Conservation (phyloP, 1,139 yeast genomes). For the Eremothecium coryli region DNA sequence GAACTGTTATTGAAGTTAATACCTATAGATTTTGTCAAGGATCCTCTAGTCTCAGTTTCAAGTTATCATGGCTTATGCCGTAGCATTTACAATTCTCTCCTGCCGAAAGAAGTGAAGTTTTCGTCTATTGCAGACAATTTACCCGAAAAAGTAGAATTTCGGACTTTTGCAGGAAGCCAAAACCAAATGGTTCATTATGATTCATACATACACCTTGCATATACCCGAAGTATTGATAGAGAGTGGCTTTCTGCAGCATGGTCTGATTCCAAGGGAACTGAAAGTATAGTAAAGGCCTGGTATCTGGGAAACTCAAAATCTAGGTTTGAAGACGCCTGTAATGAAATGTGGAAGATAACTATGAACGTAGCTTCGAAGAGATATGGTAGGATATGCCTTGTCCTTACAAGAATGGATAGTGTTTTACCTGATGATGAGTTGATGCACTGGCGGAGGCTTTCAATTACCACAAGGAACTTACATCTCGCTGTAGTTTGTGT, state of each 20-base stretch:
- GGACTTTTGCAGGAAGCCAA: slow-evolving; percentile 37
- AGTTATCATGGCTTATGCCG: slow-evolving; percentile 42
- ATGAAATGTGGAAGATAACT: slow-evolving; percentile 51
- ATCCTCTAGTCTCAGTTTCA: slow-evolving; percentile 26
- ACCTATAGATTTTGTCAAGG: slow-evolving; percentile 45
- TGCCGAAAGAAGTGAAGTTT: slow-evolving; percentile 29
- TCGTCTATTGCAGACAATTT: slow-evolving; percentile 29
- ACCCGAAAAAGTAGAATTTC: slow-evolving; percentile 40
- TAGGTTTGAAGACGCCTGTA: slow-evolving; percentile 47
- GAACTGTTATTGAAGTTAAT: slow-evolving; percentile 46
- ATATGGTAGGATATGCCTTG: slow-evolving; percentile 52
- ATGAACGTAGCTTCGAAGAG: slow-evolving; percentile 32
- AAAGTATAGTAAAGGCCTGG: slow-evolving; percentile 62
- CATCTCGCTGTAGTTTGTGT: slow-evolving; percentile 69
- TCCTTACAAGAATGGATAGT: slow-evolving; percentile 60
- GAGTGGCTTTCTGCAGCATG: slow-evolving; percentile 84
- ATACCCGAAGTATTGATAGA: slow-evolving; percentile 70
- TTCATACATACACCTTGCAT: slow-evolving; percentile 73
- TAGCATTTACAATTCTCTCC: slow-evolving; percentile 55
- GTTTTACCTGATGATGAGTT: slow-evolving; percentile 73
- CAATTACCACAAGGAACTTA: slow-evolving; percentile 50
- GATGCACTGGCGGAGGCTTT: slow-evolving; percentile 65
- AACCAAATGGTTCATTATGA: slow-evolving; percentile 48
- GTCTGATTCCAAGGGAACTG: slow-evolving; percentile 74
- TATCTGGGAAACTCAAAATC: slow-evolving; percentile 38